Evolutionary conservation across 345 rosid species (phyloP), one percentile per base, ranked within the genome.

Genomic region (Litchi chinensis): DNA sequence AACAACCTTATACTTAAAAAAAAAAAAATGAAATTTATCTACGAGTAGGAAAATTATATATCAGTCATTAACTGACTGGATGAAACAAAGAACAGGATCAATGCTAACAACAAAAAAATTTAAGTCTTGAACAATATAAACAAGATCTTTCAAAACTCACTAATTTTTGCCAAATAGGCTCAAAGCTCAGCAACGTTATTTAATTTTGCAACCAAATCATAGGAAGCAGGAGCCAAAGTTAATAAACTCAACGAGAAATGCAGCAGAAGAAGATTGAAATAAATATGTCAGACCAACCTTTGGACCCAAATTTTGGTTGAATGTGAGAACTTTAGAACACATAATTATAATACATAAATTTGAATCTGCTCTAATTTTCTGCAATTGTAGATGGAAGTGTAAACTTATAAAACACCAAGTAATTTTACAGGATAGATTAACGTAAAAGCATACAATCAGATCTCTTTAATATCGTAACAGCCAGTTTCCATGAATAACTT

Each of bases 251-350:
- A 60, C 9, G 32, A 60, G 65, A 32, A 60, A n/a, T 22, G 12
- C 64, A 16, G 28, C 72, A 68, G 22, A 68, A 21, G n/a, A 68
- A 68, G 72, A 48, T 41, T 68, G 46, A 66, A 66, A 66, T n/a
- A 15, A 28, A 13, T 10, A 63, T 65, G 68, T 46, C 43, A 28
- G 13, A 28, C 28, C 22, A 44, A 22, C 54, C 39, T 48, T 40
- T 21, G 18, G n/a, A 56, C 24, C 4, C 39, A n/a, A 46, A 46
- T 70, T 24, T 3, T 21, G 46, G 2, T 46, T 44, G 40, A 69
- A 70, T 21, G 52, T 24, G 4, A 37, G 46, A 70, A 46, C 22
- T 24, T 70, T 52, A 26, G 8, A 70, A 10, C 19, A 24, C 8
- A 22, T 6, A 46, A 50, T 48, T 26, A 8, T 24, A 70, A 48